Evolutionary conservation across 441 rosid genomes (phyloP).

Genomic region (Arabidopsis lyrata): DNA sequence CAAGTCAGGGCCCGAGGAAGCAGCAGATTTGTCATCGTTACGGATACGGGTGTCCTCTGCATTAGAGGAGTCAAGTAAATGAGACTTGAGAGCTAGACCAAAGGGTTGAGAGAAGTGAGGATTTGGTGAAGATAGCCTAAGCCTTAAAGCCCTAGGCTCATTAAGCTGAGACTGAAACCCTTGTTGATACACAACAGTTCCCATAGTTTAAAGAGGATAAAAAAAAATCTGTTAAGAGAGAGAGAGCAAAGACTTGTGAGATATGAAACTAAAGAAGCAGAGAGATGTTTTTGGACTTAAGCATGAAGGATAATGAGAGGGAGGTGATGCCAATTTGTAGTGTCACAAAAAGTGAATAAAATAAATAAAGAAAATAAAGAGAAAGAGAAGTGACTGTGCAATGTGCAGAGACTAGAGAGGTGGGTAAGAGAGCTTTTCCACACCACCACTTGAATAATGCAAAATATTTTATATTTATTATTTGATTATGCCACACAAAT

Average conservation of each 20-base stretch:
- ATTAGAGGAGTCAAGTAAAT: conserved; percentile 45
- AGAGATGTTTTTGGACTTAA: conserved; percentile 39
- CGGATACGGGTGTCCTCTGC: conserved; percentile 29
- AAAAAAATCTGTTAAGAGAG: conserved; percentile 1
- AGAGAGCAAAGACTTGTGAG: conserved; percentile 32
- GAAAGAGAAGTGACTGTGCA: conserved; percentile 35
- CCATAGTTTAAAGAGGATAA: conserved; percentile 48
- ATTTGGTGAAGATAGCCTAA: conserved; percentile 56
- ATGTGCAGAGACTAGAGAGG: conserved; percentile 44
- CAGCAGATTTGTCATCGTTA: conserved; percentile 17
- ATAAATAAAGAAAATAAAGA: conserved; percentile 16
- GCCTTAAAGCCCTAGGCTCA: conserved; percentile 65
- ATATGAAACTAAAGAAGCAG: conserved; percentile 23
- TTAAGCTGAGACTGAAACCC: conserved; percentile 58
- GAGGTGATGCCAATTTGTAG: conserved; percentile 72
- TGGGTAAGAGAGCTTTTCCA: conserved; percentile 45
- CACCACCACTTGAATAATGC: conserved; percentile 47
- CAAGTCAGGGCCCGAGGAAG: conserved; percentile 42
- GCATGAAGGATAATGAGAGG: conserved; percentile 53
- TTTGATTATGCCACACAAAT: conserved; percentile 29
- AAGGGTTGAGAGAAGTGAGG: conserved; percentile 50
- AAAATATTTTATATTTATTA: not conserved
- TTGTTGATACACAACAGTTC: conserved; percentile 68
- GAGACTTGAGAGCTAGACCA: conserved; percentile 49
- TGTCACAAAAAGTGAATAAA: conserved; percentile 50